Base-by-base conservation (phyloP, 164 flowering plant species). In the Annona cherimola region DNA sequence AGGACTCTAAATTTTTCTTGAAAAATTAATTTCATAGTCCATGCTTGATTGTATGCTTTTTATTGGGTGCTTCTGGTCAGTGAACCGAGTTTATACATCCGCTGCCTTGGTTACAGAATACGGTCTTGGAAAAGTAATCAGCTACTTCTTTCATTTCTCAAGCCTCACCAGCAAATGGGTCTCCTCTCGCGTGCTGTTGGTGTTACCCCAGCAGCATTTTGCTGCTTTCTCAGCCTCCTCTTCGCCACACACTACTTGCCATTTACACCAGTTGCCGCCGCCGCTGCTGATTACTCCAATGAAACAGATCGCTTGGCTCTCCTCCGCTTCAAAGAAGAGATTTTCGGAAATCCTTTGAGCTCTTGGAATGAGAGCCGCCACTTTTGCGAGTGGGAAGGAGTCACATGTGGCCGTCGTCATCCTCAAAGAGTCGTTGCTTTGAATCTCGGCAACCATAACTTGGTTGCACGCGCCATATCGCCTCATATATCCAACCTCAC, bases 401-500 rank as follows among this genome's bases (percentile, higher is more conserved):
- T 71, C 20, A 9, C 50, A 6, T 86, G 87, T 81, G 73, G 67
- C 69, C 42, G 57, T 0, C 2, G 0, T 4, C 62, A 61, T 39
- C 39, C 42, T 41, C 67, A 61, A 41, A 61, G 84, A 59, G 87
- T 84, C 1, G 40, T 66, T 3, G 77, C 26, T 6, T 74, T 83
- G 16, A 54, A 79, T 60, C 80, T 86, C 0, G 42, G 72, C 0
- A 74, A 73, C 42, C 71, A 60, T 0, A 42, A 69, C 2, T 46
- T 86, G 5, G 16, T 39, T 0, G n/a, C n/a, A n/a, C 85, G 87
- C 6, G 0, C 81, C 20, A 67, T 86, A 4, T 74, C 73, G 63
- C 85, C 89, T 1, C 69, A 69, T 16, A 69, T 85, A 18, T 83
- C 78, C 4, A 86, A 86, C 42, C 83, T 86, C 55, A 76, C 85